These are phyloP conservation scores for Chloranthus sessilifolius DNA, from an alignment of 164 flowering plant species.

Conservation along the genomic window DNA sequence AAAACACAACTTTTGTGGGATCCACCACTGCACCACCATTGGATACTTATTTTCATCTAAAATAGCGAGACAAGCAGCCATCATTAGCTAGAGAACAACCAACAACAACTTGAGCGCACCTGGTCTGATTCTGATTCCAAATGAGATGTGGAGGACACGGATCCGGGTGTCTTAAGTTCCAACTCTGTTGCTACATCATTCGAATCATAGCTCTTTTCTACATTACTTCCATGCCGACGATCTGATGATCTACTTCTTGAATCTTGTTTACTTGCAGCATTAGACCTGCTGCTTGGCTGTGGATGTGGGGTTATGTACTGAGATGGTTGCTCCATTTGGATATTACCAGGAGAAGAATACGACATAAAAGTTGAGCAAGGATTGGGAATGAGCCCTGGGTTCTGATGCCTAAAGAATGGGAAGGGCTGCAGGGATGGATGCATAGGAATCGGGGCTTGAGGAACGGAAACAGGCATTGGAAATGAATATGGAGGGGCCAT, in stretches of 20 bases:
- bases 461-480: constrained; percentile 65
- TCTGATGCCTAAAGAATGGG: constrained; percentile 49
- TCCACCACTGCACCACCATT: not conserved
- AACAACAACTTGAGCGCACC: constrained; percentile 24
- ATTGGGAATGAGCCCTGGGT: constrained; percentile 35
- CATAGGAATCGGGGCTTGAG: constrained; percentile 66
- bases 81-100: not conserved
- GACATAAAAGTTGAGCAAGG: constrained; percentile 51
- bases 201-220: constrained; percentile 39
- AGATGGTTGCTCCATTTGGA: constrained; percentile 48
- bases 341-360: constrained; percentile 41
- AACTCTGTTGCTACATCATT: constrained; percentile 68
- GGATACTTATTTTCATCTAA: not conserved
- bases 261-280: constrained; percentile 48
- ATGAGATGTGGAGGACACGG: constrained; percentile 20
- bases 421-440: constrained; percentile 85
- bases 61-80: not conserved
- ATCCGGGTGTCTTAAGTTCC: constrained; percentile 75
- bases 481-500: constrained; percentile 69
- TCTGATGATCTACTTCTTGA: constrained; percentile 39
- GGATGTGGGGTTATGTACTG: constrained; percentile 32
- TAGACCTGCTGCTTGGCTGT: constrained; percentile 40
- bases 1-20: too few relatives aligned
- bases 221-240: constrained; percentile 28
- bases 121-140: constrained; percentile 19